Percentiles rank a stretch among this genome's conserved stretches.
These are phyloP conservation scores for Manihot esculenta DNA, from an alignment of 441 rosid species.

Conservation along the genomic window DNA sequence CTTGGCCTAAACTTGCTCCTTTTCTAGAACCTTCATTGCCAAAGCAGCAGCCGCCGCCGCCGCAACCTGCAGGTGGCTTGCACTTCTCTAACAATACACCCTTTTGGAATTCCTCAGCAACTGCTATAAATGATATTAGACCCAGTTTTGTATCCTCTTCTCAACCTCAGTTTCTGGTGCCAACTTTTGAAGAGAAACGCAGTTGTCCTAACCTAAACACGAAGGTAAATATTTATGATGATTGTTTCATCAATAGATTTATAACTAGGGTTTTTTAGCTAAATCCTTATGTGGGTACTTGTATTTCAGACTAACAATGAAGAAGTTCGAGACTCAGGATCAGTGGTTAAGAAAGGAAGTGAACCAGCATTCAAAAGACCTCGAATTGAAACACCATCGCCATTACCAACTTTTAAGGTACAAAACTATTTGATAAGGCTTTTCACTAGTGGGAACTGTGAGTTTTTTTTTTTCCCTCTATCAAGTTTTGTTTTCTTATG, in stretches of 20 bases:
- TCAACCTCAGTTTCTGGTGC: slow-evolving; percentile 32
- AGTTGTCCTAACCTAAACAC: slow-evolving; percentile 21
- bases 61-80: slow-evolving; percentile 27
- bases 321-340: slow-evolving; percentile 39
- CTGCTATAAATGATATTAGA: slow-evolving; percentile 30
- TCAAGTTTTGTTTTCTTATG: background rate
- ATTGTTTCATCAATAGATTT: background rate
- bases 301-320: slow-evolving; percentile 36
- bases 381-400: slow-evolving; percentile 73
- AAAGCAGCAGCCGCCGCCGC: slow-evolving; percentile 35
- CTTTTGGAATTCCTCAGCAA: slow-evolving; percentile 48
- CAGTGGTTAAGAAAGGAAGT: slow-evolving; percentile 46
- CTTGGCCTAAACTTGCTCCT: slow-evolving; percentile 39
- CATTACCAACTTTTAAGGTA: slow-evolving; percentile 96
- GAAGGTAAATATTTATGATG: slow-evolving; percentile 33
- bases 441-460: slow-evolving; percentile 5
- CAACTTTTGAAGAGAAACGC: slow-evolving; percentile 36
- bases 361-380: slow-evolving; percentile 65
- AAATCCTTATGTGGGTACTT: slow-evolving; percentile 3
- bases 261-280: slow-evolving; percentile 17
- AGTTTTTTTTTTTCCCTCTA: background rate
- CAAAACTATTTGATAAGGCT: slow-evolving; percentile 7
- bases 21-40: slow-evolving; percentile 34
- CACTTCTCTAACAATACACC: slow-evolving; percentile 55
- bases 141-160: slow-evolving; percentile 34